Evolutionary conservation across 306 rosid genomes (phyloP).

Genomic region (Vigna mungo): DNA sequence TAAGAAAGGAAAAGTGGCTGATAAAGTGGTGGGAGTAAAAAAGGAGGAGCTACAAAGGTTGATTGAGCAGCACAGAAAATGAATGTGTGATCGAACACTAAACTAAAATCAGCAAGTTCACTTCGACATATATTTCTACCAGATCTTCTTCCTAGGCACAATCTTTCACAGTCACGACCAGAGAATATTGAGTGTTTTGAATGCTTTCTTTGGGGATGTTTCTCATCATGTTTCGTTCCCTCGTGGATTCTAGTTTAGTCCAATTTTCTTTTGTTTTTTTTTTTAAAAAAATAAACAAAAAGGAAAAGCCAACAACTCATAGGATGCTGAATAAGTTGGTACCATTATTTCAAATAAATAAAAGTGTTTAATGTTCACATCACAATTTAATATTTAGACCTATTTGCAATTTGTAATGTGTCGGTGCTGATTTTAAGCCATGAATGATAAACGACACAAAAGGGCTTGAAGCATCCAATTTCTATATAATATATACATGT

Average conservation of each 20-base stretch:
- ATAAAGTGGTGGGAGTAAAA: slow-evolving; percentile 63
- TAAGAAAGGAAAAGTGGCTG: slow-evolving; percentile 62
- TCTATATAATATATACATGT: slow-evolving; percentile 15
- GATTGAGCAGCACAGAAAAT: slow-evolving; percentile 65
- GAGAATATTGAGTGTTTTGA: neutral
- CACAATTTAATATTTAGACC: slow-evolving; percentile 22
- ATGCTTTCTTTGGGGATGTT: neutral
- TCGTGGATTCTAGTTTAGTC: neutral
- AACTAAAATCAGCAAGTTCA: slow-evolving; percentile 10
- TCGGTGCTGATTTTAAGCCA: slow-evolving; percentile 44
- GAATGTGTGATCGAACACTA: neutral
- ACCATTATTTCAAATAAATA: slow-evolving; percentile 17
- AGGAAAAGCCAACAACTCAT: neutral
- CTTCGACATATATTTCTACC: neutral
- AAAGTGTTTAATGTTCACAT: slow-evolving; percentile 12
- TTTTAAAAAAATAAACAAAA: neutral
- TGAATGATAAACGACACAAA: slow-evolving; percentile 9
- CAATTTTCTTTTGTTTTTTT: neutral
- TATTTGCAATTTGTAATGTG: slow-evolving; percentile 34
- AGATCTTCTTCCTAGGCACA: neutral
- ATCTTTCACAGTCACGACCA: neutral
- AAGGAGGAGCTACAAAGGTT: slow-evolving; percentile 64
- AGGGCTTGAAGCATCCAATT: slow-evolving; percentile 22
- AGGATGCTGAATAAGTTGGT: slow-evolving; percentile 40
- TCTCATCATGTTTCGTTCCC: neutral